Base-by-base conservation (phyloP, 192 early-diverging fungal genomes). In the Backusella tarrabulga region DNA sequence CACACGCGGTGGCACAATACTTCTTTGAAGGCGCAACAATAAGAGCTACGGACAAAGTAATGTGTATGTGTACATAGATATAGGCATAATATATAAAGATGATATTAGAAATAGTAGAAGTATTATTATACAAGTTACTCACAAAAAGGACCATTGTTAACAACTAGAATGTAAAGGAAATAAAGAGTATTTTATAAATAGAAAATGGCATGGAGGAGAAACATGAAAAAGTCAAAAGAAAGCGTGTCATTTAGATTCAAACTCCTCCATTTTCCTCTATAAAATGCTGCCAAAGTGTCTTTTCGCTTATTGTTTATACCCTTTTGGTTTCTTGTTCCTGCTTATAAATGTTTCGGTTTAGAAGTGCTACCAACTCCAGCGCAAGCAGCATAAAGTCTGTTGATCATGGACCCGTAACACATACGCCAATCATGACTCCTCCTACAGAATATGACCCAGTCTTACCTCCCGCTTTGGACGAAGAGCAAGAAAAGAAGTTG, bases 401-500 rank as follows among this genome's bases (percentile, higher is more conserved):
- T 32, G 73, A 71, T 41, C 17, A 36, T 17, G 67, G 67, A n/a
- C 77, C 77, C n/a, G 72, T 73, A 26, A 71, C 68, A 9, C 12
- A 40, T 50, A 50, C 41, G 41, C n/a, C 79, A 60, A 35, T 34
- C 21, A 34, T 76, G 69, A 68, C 50, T 52, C 73, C 69, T 50
- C 74, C 68, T 12, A 21, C 38, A 29, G 67, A 63, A 23, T 76
- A 76, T 34, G 44, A 63, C 4, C 74, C 74, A 17, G 46, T 76
- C 15, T 6, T 23, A 26, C 34, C 71, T 36, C 40, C 74, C 23
- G 7, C 72, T 14, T 56, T 81, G 71, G 68, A 73, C 67, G 76
- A 68, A 15, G 34, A 34, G 1, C 76, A 81, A 35, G 66, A 69
- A 15, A 36, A 9, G 32, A 81, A 77, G 29, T 52, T 77, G 34